Evolutionary conservation across 345 rosid genomes (phyloP).

Genomic region (Eucalyptus fibrosa): DNA sequence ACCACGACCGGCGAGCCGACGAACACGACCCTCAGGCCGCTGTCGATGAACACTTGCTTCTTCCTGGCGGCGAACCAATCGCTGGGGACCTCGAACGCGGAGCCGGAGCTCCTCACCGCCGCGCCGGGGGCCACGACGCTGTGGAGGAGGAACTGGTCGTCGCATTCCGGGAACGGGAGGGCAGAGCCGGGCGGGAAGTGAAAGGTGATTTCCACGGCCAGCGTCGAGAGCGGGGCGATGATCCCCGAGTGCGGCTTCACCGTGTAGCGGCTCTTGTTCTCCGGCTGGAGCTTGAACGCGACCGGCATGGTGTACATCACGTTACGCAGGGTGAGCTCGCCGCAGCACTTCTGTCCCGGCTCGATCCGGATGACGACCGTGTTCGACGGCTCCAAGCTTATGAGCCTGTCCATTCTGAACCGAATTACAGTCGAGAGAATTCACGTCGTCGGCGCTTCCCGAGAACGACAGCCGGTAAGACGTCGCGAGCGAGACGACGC

Average conservation of each 20-base stretch:
- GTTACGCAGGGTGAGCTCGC: slow-evolving; percentile 46
- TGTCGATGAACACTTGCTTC: slow-evolving; percentile 55
- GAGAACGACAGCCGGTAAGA: not conserved
- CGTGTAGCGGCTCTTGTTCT: slow-evolving; percentile 24
- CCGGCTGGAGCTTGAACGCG: slow-evolving; percentile 36
- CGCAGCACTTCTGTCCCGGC: slow-evolving; percentile 31
- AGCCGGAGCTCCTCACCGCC: slow-evolving; percentile 14
- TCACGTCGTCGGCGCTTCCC: not conserved
- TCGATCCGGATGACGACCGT: slow-evolving; percentile 29
- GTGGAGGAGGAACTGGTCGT: slow-evolving; percentile 41
- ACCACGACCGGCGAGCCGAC: slow-evolving; percentile 38
- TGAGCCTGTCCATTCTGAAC: slow-evolving; percentile 38
- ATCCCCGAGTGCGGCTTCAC: slow-evolving; percentile 50
- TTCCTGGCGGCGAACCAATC: slow-evolving; percentile 55
- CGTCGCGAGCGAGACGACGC: not conserved
- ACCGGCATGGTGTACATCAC: slow-evolving; percentile 75
- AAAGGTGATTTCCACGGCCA: slow-evolving; percentile 27
- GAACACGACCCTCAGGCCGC: slow-evolving; percentile 46
- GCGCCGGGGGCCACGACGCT: slow-evolving; percentile 64
- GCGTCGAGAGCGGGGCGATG: slow-evolving; percentile 30
- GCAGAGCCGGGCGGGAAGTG: slow-evolving; percentile 13
- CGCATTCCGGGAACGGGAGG: slow-evolving; percentile 3
- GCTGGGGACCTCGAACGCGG: slow-evolving; percentile 27
- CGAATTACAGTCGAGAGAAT: not conserved
- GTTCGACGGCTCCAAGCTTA: slow-evolving; percentile 48